Conservation (phyloP, 2,329 filamentous ascomycete species). For the Cryoendolithus antarcticus region DNA sequence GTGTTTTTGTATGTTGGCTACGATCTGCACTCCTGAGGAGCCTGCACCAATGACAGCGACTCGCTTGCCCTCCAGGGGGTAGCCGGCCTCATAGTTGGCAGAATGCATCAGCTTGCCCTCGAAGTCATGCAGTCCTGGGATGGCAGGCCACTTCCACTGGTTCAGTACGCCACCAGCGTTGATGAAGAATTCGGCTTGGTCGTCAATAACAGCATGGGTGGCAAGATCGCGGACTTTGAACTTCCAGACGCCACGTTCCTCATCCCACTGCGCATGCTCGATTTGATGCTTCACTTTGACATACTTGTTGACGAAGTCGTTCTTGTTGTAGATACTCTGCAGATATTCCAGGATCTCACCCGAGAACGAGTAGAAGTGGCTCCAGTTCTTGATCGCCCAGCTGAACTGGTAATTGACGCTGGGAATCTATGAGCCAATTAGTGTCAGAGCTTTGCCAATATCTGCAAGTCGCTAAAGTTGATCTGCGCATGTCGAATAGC, state of each 20-base stretch:
- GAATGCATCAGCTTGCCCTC: slow-evolving; percentile 33
- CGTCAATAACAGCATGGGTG: slow-evolving; percentile 22
- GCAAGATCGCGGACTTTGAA: slow-evolving; percentile 23
- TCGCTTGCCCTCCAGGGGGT: slow-evolving; percentile 25
- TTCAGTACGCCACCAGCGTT: slow-evolving; percentile 34
- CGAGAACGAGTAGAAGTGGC: slow-evolving; percentile 35
- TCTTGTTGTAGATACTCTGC: slow-evolving; percentile 32
- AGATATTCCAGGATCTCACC: slow-evolving; percentile 39
- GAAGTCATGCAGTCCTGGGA: slow-evolving; percentile 30
- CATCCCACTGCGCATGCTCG: slow-evolving; percentile 32
- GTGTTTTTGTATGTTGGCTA: slow-evolving; percentile 28
- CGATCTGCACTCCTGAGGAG: slow-evolving; percentile 31
- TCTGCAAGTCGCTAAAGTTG: too few relatives aligned
- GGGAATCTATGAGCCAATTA: slow-evolving; percentile 21
- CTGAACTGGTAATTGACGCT: slow-evolving; percentile 38
- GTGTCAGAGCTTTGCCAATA: not conserved
- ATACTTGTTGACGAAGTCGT: slow-evolving; percentile 33
- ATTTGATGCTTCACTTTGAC: slow-evolving; percentile 36
- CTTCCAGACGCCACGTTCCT: slow-evolving; percentile 27
- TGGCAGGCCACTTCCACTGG: slow-evolving; percentile 33
- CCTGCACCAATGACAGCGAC: slow-evolving; percentile 33
- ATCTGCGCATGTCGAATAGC: too few relatives aligned
- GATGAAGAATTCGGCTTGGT: slow-evolving; percentile 28
- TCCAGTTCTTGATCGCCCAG: slow-evolving; percentile 39
- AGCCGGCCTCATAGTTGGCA: slow-evolving; percentile 30